Evolutionary conservation across 305 asterid species (phyloP), one percentile per base, ranked within the genome.

Genomic region (Ilex paraguariensis): DNA sequence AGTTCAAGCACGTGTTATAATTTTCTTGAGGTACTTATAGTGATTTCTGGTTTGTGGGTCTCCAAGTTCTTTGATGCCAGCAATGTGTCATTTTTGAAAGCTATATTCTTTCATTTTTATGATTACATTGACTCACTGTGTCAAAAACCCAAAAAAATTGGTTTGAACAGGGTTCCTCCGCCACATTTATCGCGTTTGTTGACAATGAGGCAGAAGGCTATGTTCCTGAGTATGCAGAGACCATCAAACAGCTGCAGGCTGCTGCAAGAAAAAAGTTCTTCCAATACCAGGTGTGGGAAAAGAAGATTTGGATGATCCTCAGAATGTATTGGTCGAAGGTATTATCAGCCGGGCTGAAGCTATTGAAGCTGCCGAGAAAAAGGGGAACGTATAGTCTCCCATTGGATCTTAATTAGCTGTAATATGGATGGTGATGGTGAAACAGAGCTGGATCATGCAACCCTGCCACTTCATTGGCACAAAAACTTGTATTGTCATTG

Each of bases 181-280:
- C 99, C 97, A 13, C 99, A 94, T 70, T 82, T 94, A 78, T 94
- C 97, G 72, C 99, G 4, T 94, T 94, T 77, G 93, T 93, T 59
- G 96, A 93, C 81, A 93, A 88, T 74, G 97, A 87, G 70, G 95
- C 84, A 46, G 99, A 88, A 83, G 96, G 95, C 33, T 92, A 94
- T 75, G 76, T 94, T 62, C 99, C 99, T 10, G 97, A 94, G 68
- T 88, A 90, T 78, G 97, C 97, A 1, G 96, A 90, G 76, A 91
- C 95, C 71, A 90, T 94, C 66, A 81, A 81, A 60, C 76, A 93
- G 58, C 75, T 94, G 51, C 93, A 90, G 79, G 96, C 95, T 77
- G 97, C 97, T 68, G 91, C 78, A 70, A 84, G 86, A 67, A 84
- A 81, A 65, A 90, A 71, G 89, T 94, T 63, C 80, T 87, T 52